phyloP scores from a whole-genome alignment of 1,284 basidiomycete species.

The Cryptococcus sp. region DNA sequence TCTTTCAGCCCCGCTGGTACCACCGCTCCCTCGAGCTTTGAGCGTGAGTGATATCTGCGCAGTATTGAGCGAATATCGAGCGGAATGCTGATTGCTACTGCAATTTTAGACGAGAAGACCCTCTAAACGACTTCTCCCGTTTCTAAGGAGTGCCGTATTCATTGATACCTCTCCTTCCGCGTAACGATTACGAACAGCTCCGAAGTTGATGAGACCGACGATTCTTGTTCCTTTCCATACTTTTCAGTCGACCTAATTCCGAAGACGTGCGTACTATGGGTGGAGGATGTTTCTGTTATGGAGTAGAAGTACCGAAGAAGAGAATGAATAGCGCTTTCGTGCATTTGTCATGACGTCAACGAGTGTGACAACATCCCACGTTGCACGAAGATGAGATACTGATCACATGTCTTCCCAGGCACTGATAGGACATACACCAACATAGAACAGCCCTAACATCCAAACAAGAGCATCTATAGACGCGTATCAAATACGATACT shows the following conservation, averaged over 20 bases:
- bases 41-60: conserved; percentile 33
- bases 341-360: too few species aligned
- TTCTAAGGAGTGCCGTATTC: background rate
- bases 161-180: background rate
- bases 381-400: background rate
- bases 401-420: background rate
- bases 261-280: background rate
- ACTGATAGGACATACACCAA: background rate
- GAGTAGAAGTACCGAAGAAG: background rate
- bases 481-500: background rate
- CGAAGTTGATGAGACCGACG: background rate
- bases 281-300: conserved; percentile 1
- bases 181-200: conserved; percentile 1
- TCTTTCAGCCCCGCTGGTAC: conserved; percentile 39
- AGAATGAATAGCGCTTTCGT: too few species aligned
- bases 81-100: background rate
- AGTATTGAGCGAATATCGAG: background rate
- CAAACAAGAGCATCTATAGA: background rate
- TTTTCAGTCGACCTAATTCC: background rate
- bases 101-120: conserved; percentile 40
- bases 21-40: conserved; percentile 46
- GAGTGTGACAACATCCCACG: too few species aligned
- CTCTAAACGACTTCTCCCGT: conserved; percentile 26
- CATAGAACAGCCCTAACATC: background rate
- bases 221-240: background rate